Evolutionary conservation across 2,329 filamentous ascomycete genomes (phyloP).

Genomic region (Endothia cerciana): DNA sequence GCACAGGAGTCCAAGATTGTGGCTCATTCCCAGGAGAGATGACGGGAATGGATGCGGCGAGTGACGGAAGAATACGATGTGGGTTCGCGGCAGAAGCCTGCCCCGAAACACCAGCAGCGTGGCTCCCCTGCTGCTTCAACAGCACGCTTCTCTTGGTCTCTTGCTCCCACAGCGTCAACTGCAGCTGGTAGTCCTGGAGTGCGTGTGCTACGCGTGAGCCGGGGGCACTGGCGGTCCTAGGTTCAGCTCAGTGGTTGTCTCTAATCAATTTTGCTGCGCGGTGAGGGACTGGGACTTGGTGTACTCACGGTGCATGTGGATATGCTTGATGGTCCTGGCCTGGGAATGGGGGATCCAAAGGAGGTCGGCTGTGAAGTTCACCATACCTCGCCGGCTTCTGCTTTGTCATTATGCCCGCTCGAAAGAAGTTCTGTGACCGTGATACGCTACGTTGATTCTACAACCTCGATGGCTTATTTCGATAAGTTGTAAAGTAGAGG

Average conservation of each 20-base stretch:
- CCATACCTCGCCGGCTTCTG: neutral
- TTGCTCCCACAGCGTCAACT: slow-evolving; percentile 1
- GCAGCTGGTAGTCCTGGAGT: neutral
- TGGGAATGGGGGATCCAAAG: neutral
- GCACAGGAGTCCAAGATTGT: neutral
- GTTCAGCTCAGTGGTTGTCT: neutral
- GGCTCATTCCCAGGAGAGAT: neutral
- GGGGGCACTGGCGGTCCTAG: neutral
- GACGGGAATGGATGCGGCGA: neutral
- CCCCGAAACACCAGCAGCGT: neutral
- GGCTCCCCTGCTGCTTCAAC: neutral
- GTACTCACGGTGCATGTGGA: neutral
- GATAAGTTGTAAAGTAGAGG: neutral
- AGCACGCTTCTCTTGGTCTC: neutral
- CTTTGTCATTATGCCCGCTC: neutral
- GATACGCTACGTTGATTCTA: neutral
- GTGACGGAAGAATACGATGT: neutral
- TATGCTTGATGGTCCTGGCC: neutral
- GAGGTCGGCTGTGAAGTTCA: neutral
- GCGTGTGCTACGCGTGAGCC: neutral
- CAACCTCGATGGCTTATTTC: neutral
- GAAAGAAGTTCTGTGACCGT: neutral
- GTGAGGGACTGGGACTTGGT: neutral
- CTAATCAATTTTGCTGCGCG: neutral
- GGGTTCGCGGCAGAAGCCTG: neutral